Percentiles rank a stretch among this genome's conserved stretches.
phyloP scores from a whole-genome alignment of 73 alveolate genomes.

The Paramecium octaurelia region DNA sequence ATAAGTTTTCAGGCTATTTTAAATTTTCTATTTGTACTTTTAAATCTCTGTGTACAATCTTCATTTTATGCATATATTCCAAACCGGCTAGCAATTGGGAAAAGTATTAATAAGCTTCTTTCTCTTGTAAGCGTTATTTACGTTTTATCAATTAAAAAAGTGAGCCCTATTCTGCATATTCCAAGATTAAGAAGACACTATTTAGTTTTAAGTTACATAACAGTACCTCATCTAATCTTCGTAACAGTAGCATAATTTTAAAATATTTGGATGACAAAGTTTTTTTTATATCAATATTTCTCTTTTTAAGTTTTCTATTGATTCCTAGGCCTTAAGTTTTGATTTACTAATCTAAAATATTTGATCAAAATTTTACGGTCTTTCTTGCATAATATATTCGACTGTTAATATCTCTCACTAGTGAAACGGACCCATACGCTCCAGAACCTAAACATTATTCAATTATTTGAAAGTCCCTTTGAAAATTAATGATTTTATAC shows the following conservation, averaged over 20 bases:
- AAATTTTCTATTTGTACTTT: constrained; percentile 16
- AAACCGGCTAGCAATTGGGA: constrained; percentile 68
- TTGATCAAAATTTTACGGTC: constrained; percentile 67
- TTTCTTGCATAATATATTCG: constrained; percentile 77
- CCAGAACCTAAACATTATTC: constrained; percentile 71
- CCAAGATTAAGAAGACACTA: constrained; percentile 78
- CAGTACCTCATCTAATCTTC: constrained; percentile 75
- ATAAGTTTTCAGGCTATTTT: constrained; percentile 72
- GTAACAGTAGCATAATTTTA: constrained; percentile 66
- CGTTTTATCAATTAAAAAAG: constrained; percentile 67
- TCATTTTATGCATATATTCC: constrained; percentile 66
- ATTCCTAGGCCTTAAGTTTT: background rate
- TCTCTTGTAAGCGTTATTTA: constrained; percentile 69
- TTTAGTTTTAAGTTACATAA: constrained; percentile 59
- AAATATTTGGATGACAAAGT: constrained; percentile 72
- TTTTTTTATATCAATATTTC: constrained; percentile 73
- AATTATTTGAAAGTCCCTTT: constrained; percentile 4
- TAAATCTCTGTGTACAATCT: constrained; percentile 82
- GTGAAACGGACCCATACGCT: constrained; percentile 77
- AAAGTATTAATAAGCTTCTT: constrained; percentile 61
- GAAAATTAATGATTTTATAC: background rate
- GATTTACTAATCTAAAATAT: constrained; percentile 58
- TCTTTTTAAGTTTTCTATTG: constrained; percentile 78
- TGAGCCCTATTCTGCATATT: constrained; percentile 72
- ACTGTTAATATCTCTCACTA: constrained; percentile 80